Evolutionary conservation across 306 rosid species (phyloP), one percentile per base, ranked within the genome.

Genomic region (Rosa lucieae): DNA sequence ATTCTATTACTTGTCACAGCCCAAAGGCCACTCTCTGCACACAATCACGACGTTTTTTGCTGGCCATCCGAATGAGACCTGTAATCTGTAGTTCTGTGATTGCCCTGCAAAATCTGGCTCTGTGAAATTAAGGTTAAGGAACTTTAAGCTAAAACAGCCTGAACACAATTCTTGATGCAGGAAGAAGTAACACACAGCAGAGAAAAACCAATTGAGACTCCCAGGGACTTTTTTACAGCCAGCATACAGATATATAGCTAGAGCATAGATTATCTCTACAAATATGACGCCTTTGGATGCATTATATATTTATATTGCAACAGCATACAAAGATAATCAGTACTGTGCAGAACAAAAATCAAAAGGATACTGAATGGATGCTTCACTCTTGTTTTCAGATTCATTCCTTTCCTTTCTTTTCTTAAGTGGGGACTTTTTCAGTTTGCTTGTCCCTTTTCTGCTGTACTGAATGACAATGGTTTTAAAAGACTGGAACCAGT

Each of bases 41-140:
- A 85, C 51, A 92, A 80, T 95, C 92, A 8, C 91, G 87, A 58
- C 99, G 98, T 78, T 94, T 92, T 88, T 90, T 92, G 90, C 90
- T 87, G 13, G 97, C 97, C 97, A 92, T 88, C 83, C 97, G 92
- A 70, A 95, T 82, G 70, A 95, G 88, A 51, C 97, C 99, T 8
- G 92, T 84, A 73, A 95, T 90, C 87, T 90, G 98, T 67, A 95
- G 87, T 87, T 95, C 97, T 9, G 89, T 85, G 49, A 92, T 88
- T 75, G 96, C 97, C 83, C 84, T 87, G 84, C 99, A 95, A 90
- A 95, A 92, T 74, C 97, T 91, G 40, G 98, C 99, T 90, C 96
- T 94, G 70, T 77, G 8, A 80, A 77, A 79, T 61, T 55, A 56
- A 63, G 66, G 80, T 94, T 84, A 90, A 94, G 97, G 94, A 90